These are phyloP conservation scores for Cercospora sp. DNA, from an alignment of 2,329 filamentous ascomycete genomes.

Conservation along the genomic window DNA sequence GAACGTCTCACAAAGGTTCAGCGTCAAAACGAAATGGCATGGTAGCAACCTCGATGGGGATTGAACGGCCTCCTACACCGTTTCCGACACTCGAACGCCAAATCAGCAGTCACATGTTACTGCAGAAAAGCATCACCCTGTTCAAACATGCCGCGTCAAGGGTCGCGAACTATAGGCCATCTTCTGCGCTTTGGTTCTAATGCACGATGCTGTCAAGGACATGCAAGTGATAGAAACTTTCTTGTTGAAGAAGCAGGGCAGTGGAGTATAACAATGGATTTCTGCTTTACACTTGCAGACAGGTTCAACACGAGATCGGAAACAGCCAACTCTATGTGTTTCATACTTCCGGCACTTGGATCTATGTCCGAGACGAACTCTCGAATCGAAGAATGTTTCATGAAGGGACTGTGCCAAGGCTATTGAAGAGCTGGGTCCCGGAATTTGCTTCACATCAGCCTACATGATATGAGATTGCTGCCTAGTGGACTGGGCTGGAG, in stretches of 20 bases:
- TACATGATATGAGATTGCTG: neutral
- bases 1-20: neutral
- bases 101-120: neutral
- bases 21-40: neutral
- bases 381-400: neutral
- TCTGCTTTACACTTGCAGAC: neutral
- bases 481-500: neutral
- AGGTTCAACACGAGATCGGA: neutral
- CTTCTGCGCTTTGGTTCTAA: neutral
- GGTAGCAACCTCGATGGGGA: neutral
- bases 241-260: neutral
- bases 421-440: neutral
- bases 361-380: neutral
- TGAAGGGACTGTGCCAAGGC: neutral
- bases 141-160: neutral
- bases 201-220: neutral
- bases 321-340: neutral
- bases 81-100: neutral
- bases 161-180: neutral
- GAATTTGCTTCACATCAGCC: neutral
- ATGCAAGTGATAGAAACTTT: neutral
- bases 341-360: neutral
- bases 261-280: neutral
- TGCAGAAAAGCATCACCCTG: neutral
- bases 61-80: neutral